A percentile compares a stretch with the other conserved stretches of the same genome.
Evolutionary conservation across 164 flowering plant species (phyloP).

Genomic region (Chimonanthus salicifolius): DNA sequence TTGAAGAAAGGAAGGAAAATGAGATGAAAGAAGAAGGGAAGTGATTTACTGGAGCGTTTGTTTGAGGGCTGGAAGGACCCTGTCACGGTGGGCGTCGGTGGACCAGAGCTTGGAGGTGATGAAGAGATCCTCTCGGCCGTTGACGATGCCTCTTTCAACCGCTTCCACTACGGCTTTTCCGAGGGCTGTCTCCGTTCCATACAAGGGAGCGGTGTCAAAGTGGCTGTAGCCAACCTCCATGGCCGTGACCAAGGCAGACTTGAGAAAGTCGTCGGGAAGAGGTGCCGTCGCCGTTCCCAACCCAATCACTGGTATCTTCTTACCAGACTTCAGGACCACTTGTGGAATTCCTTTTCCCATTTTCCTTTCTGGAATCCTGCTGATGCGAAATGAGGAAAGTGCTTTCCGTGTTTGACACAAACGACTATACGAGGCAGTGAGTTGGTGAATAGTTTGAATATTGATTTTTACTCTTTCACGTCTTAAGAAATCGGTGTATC

Average conservation of each 20-base stretch:
- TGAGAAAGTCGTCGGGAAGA: background rate
- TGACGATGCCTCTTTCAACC: slow-evolving; percentile 23
- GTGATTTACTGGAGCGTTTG: slow-evolving; percentile 21
- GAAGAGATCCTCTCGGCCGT: slow-evolving; percentile 27
- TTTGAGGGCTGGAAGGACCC: slow-evolving; percentile 32
- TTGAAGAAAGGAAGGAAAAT: background rate
- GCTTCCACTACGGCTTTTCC: slow-evolving; percentile 35
- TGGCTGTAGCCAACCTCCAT: slow-evolving; percentile 33
- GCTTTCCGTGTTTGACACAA: too few species aligned
- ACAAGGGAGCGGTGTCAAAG: slow-evolving; percentile 28
- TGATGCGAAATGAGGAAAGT: too few species aligned
- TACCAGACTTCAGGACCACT: slow-evolving; percentile 11
- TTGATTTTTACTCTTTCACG: too few species aligned
- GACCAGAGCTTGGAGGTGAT: slow-evolving; percentile 43
- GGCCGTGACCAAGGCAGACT: slow-evolving; percentile 15
- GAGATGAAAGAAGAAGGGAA: background rate
- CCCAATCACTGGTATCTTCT: slow-evolving; percentile 19
- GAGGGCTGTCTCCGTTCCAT: slow-evolving; percentile 24
- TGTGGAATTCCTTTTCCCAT: background rate
- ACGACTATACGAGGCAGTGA: too few species aligned
- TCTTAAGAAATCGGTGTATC: too few species aligned
- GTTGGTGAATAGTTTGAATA: too few species aligned
- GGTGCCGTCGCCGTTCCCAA: slow-evolving; percentile 12
- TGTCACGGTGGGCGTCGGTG: slow-evolving; percentile 20
- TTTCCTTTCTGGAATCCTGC: too few species aligned